Base-by-base conservation (phyloP, 495 filamentous ascomycete species). In the Xanthoparmelia taractica region DNA sequence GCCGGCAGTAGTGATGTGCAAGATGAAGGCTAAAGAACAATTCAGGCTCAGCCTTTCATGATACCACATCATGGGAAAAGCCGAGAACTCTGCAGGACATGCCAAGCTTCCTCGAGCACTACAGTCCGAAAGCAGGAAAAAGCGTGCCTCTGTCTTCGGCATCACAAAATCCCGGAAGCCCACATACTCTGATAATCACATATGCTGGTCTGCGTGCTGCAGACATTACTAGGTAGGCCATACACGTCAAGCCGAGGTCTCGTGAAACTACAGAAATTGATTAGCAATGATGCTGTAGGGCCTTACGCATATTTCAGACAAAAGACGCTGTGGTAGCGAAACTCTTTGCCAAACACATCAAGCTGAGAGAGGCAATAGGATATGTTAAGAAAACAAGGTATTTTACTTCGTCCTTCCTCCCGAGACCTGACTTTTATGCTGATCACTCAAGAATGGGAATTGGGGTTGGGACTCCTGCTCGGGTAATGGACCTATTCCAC, bases 331-430 rank as follows among this genome's bases (percentile, higher is more conserved):
- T 79, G 52, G 85, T 97, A 4, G 91, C 88, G 29, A 98, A 98
- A 73, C 79, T 97, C 58, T 98, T 98, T 73, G 93, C 95, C 11
- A 98, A 98, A 72, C 94, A 98, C 66, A 96, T 98, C 77, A 98
- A 98, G 75, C 67, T 98, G 8, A 82, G 89, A 59, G 95, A 97
- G 66, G 88, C 91, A 23, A 84, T 92, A 60, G 81, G 88, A 57
- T 88, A 87, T 73, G 82, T 92, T 20, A 74, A 77, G 74, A 90
- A 75, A 75, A 82, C 73, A 64, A 79, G 82, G 79, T 84, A 75
- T 58, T 71, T 63, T 45, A 10, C 13, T 27, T 25, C 23, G 33
- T n/a, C 23, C 34, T 33, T 5, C 15, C 10, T 25, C 4, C n/a
- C 10, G 48, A 17, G 11, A 4, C 13, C 29, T 25, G 33, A 23